Conservation (phyloP, 2,329 filamentous ascomycete species). For the Phialophora verrucosa region DNA sequence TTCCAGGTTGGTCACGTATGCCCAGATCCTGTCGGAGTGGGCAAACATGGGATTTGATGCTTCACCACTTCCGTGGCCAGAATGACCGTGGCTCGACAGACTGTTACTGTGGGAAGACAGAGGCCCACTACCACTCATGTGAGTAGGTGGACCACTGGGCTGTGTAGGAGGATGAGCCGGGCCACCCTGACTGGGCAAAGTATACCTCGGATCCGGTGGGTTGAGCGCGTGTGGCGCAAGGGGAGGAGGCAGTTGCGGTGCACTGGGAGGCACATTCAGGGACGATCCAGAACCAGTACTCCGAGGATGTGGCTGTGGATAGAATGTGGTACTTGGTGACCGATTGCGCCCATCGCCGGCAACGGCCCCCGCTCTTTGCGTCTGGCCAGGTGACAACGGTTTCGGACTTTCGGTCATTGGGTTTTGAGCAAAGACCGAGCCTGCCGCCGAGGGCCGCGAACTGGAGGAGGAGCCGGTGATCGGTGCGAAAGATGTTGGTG, state of each 20-base stretch:
- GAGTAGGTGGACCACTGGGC: slow-evolving; percentile 45
- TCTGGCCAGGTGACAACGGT: slow-evolving; percentile 63
- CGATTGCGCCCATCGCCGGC: slow-evolving; percentile 50
- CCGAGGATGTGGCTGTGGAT: slow-evolving; percentile 46
- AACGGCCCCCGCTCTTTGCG: slow-evolving; percentile 44
- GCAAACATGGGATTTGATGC: slow-evolving; percentile 37
- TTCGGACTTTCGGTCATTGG: slow-evolving; percentile 87
- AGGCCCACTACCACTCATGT: slow-evolving; percentile 41
- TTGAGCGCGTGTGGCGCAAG: slow-evolving; percentile 51
- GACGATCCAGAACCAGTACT: slow-evolving; percentile 34
- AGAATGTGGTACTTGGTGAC: slow-evolving; percentile 52
- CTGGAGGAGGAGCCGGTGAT: slow-evolving; percentile 46
- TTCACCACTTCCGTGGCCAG: slow-evolving; percentile 42
- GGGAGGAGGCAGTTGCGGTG: slow-evolving; percentile 52
- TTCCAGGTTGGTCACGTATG: slow-evolving; percentile 51
- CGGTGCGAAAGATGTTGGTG: slow-evolving; percentile 48
- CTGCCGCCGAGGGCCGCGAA: slow-evolving; percentile 48
- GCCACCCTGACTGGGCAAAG: slow-evolving; percentile 47
- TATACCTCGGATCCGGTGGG: slow-evolving; percentile 51
- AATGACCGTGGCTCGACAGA: slow-evolving; percentile 42
- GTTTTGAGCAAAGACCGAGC: slow-evolving; percentile 71
- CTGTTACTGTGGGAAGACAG: slow-evolving; percentile 42
- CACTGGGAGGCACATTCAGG: slow-evolving; percentile 47
- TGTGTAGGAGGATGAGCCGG: slow-evolving; percentile 45
- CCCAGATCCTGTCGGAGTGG: slow-evolving; percentile 51